phyloP scores from a whole-genome alignment of 140 eudicot species.

The Flaveria floridana region DNA sequence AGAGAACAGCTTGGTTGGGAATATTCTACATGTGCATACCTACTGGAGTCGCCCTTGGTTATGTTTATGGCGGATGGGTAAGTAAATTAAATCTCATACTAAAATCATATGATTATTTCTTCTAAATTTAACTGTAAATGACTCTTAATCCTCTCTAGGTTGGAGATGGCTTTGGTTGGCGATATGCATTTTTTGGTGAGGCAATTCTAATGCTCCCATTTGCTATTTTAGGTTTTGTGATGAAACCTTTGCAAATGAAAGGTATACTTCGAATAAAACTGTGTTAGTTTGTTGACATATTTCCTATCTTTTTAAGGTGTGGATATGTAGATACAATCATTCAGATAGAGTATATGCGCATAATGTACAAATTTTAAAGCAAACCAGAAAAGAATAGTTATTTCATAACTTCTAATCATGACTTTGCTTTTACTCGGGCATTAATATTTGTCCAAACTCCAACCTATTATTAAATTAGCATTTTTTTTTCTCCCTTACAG shows the following conservation, averaged over 20 bases:
- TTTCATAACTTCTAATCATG: neutral
- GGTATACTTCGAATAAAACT: slow-evolving; percentile 39
- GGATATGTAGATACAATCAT: too few relatives aligned
- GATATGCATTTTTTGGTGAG: slow-evolving; percentile 77
- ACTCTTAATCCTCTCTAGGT: slow-evolving; percentile 40
- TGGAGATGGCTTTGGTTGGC: slow-evolving; percentile 60
- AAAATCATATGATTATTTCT: neutral
- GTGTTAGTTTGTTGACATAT: neutral
- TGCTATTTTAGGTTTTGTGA: slow-evolving; percentile 73
- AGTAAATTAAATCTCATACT: slow-evolving; percentile 10
- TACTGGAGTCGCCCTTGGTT: slow-evolving; percentile 84
- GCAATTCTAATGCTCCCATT: slow-evolving; percentile 82
- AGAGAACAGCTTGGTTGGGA: slow-evolving; percentile 95
- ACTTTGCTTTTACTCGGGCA: slow-evolving; percentile 16
- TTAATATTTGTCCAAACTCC: neutral
- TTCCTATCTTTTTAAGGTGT: too few relatives aligned
- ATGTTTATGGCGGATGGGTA: slow-evolving; percentile 91
- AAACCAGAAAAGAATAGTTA: neutral
- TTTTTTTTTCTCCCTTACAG: neutral
- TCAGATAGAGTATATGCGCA: too few relatives aligned
- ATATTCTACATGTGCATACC: slow-evolving; percentile 98
- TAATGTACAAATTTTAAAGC: neutral
- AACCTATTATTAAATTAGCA: neutral
- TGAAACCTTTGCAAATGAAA: slow-evolving; percentile 88
- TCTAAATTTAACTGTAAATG: neutral